These are phyloP conservation scores for Dichomitus squalens DNA, from an alignment of 1,284 basidiomycete genomes.

Conservation along the genomic window DNA sequence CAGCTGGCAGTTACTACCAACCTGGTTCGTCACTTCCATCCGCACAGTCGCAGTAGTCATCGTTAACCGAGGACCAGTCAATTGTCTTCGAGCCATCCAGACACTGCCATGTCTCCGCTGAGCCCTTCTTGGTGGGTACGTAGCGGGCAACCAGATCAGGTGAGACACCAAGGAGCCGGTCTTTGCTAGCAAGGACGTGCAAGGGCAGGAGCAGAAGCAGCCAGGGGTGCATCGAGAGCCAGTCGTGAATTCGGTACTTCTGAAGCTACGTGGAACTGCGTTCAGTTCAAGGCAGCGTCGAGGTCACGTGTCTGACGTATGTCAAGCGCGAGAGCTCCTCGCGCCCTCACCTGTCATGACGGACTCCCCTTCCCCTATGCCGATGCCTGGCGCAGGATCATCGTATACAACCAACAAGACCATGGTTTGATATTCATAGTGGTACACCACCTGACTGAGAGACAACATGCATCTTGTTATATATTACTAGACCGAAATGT, in stretches of 20 bases:
- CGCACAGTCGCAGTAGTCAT: slow-evolving; percentile 93
- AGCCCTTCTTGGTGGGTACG: slow-evolving; percentile 23
- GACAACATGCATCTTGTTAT: background rate
- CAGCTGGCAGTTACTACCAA: slow-evolving; percentile 28
- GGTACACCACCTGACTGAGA: background rate
- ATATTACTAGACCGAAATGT: background rate
- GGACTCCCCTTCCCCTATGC: background rate
- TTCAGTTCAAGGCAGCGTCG: slow-evolving; percentile 7
- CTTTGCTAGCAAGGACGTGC: slow-evolving; percentile 27
- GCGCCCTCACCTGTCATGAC: background rate
- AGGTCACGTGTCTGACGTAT: slow-evolving; percentile 16
- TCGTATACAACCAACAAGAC: too few relatives aligned
- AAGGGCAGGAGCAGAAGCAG: slow-evolving; percentile 31
- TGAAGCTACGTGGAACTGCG: slow-evolving; percentile 23
- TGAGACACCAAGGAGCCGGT: slow-evolving; percentile 32
- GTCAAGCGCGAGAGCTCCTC: background rate
- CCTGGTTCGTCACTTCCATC: slow-evolving; percentile 96
- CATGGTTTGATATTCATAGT: too few relatives aligned
- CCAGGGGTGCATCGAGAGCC: slow-evolving; percentile 30
- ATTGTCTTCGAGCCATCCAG: slow-evolving; percentile 75
- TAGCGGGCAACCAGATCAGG: slow-evolving; percentile 33
- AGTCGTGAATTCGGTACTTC: slow-evolving; percentile 11
- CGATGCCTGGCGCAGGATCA: too few relatives aligned
- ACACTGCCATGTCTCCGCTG: slow-evolving; percentile 65
- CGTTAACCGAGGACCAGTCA: slow-evolving; percentile 81